Conservation (phyloP, 495 filamentous ascomycete genomes). For the Penicillium pancosmium region DNA sequence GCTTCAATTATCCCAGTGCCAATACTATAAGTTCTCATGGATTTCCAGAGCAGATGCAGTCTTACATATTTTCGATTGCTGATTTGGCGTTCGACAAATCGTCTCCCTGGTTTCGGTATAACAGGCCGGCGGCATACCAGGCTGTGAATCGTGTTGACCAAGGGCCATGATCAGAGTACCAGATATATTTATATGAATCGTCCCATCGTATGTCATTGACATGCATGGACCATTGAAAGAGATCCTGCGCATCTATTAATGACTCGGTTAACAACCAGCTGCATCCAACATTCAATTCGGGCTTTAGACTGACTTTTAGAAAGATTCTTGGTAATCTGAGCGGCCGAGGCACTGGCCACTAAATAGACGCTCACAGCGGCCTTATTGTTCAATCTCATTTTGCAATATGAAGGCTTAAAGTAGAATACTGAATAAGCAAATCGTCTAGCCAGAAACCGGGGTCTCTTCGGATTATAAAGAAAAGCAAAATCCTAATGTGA, state of each 20-base stretch:
- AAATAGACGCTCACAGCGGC: background rate
- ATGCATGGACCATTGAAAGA: conserved; percentile 34
- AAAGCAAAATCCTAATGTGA: too few species aligned
- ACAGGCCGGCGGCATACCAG: conserved; percentile 33
- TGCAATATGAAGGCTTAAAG: background rate
- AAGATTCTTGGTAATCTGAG: conserved; percentile 17
- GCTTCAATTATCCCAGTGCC: background rate
- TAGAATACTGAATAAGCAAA: background rate
- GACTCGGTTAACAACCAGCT: background rate
- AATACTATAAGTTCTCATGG: background rate
- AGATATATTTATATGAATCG: conserved; percentile 33
- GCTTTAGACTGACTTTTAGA: conserved; percentile 9
- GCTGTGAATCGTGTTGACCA: conserved; percentile 37
- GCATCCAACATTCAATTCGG: background rate
- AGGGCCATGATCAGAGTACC: conserved; percentile 31
- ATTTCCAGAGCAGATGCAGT: background rate
- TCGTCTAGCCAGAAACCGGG: too few species aligned
- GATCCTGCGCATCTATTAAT: conserved; percentile 27
- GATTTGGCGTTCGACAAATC: conserved; percentile 33
- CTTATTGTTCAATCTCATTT: background rate
- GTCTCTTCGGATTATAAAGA: too few species aligned
- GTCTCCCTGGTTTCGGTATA: conserved; percentile 30
- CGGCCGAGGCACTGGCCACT: conserved; percentile 11
- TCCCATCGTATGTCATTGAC: conserved; percentile 34
- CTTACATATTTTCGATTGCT: conserved; percentile 31